Percentiles rank a stretch among this genome's conserved stretches.
These are phyloP conservation scores for Kodamaea derodonti DNA, from an alignment of 1,139 yeast species.

Conservation along the genomic window DNA sequence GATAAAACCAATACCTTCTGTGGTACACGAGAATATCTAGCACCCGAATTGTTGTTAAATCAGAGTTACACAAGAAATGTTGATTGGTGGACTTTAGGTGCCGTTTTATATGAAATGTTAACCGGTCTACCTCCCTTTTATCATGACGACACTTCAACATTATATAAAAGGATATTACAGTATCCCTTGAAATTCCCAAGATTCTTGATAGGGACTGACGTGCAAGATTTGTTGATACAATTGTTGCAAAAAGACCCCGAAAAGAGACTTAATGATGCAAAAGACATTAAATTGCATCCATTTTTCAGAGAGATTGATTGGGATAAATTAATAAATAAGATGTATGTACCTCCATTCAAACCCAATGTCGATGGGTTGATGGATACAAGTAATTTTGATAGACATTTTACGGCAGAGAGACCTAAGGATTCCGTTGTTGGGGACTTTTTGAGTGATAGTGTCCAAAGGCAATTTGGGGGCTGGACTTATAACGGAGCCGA, in stretches of 20 bases:
- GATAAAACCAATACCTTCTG: conserved; percentile 93
- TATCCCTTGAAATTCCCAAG: conserved; percentile 87
- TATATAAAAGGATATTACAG: conserved; percentile 90
- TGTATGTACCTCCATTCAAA: conserved; percentile 92
- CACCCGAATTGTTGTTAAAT: conserved; percentile 88
- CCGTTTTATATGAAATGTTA: conserved; percentile 88
- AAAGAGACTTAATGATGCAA: conserved; percentile 76
- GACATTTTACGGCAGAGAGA: conserved; percentile 86
- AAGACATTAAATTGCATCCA: conserved; percentile 77
- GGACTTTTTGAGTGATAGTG: conserved; percentile 81
- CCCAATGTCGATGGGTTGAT: conserved; percentile 84
- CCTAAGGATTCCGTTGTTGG: conserved; percentile 97
- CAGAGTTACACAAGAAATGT: conserved; percentile 94
- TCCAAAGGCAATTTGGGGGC: conserved; percentile 96
- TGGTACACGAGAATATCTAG: conserved; percentile 95
- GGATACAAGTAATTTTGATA: conserved; percentile 91
- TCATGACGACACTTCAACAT: conserved; percentile 88
- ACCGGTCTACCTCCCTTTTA: conserved; percentile 88
- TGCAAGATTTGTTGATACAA: conserved; percentile 74
- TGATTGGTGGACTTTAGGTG: conserved; percentile 98
- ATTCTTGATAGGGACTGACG: conserved; percentile 76
- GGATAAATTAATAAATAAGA: conserved; percentile 78
- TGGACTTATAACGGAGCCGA: conserved; percentile 97
- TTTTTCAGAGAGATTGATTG: conserved; percentile 92
- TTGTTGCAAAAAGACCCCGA: conserved; percentile 83